Evolutionary conservation across 495 filamentous ascomycete genomes (phyloP).

Genomic region (Daldinia vernicosa): DNA sequence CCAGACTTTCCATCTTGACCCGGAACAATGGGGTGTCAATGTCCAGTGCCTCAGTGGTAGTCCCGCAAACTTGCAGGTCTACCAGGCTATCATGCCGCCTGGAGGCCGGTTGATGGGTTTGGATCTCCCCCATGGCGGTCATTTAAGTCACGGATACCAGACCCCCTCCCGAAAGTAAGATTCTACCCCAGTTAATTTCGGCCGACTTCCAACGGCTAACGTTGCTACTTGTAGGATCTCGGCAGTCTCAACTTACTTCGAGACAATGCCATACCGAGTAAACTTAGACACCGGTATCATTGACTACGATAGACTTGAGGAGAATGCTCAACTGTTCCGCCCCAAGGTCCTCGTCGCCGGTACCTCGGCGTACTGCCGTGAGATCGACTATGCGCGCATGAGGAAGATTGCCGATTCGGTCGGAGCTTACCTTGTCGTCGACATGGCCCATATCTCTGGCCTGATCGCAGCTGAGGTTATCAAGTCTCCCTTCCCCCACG

Average conservation of each 20-base stretch:
- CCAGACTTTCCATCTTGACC: conserved; percentile 86
- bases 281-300: conserved; percentile 94
- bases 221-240: conserved; percentile 71
- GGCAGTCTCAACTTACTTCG: conserved; percentile 92
- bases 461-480: conserved; percentile 93
- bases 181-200: conserved; percentile 15
- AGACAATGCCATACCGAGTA: conserved; percentile 93
- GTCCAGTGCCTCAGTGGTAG: conserved; percentile 93
- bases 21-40: conserved; percentile 97
- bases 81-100: conserved; percentile 97
- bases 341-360: conserved; percentile 96
- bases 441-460: conserved; percentile 99
- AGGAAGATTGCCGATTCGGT: conserved; percentile 94
- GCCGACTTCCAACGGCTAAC: conserved; percentile 21
- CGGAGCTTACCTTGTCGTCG: conserved; percentile 92
- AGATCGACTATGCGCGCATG: conserved; percentile 98
- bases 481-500: conserved; percentile 90
- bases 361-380: conserved; percentile 97
- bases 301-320: conserved; percentile 92
- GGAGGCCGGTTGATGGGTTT: conserved; percentile 98
- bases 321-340: conserved; percentile 92
- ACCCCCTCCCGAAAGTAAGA: conserved; percentile 87
- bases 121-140: conserved; percentile 96
- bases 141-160: conserved; percentile 98
- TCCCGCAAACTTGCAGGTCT: conserved; percentile 97